Percentiles rank a stretch among this genome's conserved stretches.
Conservation (phyloP, 2,329 filamentous ascomycete species). For the Aspergillus hortae region DNA sequence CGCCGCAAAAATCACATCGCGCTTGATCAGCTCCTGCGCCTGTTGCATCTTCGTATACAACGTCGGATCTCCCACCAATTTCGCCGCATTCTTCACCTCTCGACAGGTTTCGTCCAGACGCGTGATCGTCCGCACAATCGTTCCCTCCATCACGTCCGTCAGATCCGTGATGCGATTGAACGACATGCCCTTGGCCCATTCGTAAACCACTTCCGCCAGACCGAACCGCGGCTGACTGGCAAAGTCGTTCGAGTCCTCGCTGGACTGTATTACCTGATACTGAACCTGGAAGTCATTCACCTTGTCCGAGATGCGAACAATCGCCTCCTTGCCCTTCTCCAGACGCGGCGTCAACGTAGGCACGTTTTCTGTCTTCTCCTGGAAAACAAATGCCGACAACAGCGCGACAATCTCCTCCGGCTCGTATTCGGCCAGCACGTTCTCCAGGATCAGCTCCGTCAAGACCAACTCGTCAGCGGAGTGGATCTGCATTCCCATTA, state of each 20-base stretch:
- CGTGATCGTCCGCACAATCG: slow-evolving; percentile 93
- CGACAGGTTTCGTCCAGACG: slow-evolving; percentile 92
- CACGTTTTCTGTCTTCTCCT: slow-evolving; percentile 84
- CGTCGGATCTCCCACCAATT: slow-evolving; percentile 90
- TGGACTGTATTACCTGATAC: slow-evolving; percentile 86
- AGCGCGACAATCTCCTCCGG: slow-evolving; percentile 95
- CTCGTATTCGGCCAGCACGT: slow-evolving; percentile 91
- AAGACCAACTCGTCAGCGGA: slow-evolving; percentile 94
- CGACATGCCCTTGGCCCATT: slow-evolving; percentile 96
- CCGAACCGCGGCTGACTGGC: slow-evolving; percentile 83
- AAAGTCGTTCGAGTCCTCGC: slow-evolving; percentile 91
- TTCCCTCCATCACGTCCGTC: slow-evolving; percentile 94
- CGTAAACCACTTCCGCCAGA: slow-evolving; percentile 94
- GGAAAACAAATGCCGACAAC: slow-evolving; percentile 92
- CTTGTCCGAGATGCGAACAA: slow-evolving; percentile 86
- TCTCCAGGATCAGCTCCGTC: slow-evolving; percentile 93
- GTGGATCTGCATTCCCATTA: slow-evolving; percentile 59
- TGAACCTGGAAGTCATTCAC: slow-evolving; percentile 86
- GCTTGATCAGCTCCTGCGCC: slow-evolving; percentile 95
- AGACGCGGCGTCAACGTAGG: slow-evolving; percentile 79
- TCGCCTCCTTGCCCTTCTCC: slow-evolving; percentile 77
- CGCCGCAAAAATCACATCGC: slow-evolving; percentile 88
- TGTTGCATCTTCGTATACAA: slow-evolving; percentile 95
- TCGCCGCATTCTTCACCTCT: slow-evolving; percentile 94
- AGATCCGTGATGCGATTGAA: slow-evolving; percentile 97